phyloP scores from a whole-genome alignment of 306 rosid genomes.

The Prosopis cineraria region DNA sequence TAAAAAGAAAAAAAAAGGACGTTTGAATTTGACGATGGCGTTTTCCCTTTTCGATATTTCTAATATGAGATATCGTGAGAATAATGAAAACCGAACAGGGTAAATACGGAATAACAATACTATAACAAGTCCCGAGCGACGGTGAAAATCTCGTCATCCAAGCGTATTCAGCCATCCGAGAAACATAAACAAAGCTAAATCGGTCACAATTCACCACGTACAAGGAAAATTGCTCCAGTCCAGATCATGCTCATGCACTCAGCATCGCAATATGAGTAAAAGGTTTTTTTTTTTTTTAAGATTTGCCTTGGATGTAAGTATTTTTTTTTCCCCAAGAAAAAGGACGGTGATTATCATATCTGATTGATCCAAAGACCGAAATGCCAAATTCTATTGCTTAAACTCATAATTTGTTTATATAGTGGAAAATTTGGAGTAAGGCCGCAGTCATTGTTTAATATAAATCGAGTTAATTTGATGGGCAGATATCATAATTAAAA shows the following conservation, averaged over 20 bases:
- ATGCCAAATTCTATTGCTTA: background rate
- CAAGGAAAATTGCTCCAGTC: background rate
- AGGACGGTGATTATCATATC: background rate
- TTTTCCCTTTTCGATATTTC: background rate
- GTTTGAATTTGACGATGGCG: background rate
- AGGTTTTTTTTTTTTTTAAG: too few relatives aligned
- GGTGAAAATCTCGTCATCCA: background rate
- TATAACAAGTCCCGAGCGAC: background rate
- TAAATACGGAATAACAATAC: background rate
- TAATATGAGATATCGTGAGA: background rate
- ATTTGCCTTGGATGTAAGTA: background rate
- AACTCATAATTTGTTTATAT: background rate
- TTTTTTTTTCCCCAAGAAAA: background rate
- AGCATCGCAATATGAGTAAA: too few relatives aligned
- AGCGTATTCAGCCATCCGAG: background rate
- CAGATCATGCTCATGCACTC: too few relatives aligned
- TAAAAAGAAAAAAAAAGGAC: too few relatives aligned
- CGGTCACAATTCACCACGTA: background rate
- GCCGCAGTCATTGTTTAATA: too few relatives aligned
- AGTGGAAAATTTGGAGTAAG: too few relatives aligned
- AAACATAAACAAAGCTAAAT: background rate
- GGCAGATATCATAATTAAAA: too few relatives aligned
- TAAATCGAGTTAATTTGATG: too few relatives aligned
- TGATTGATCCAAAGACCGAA: background rate
- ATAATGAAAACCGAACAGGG: background rate